These are phyloP conservation scores for Sequoia sempervirens DNA, from an alignment of 75 land plant species.

Conservation along the genomic window DNA sequence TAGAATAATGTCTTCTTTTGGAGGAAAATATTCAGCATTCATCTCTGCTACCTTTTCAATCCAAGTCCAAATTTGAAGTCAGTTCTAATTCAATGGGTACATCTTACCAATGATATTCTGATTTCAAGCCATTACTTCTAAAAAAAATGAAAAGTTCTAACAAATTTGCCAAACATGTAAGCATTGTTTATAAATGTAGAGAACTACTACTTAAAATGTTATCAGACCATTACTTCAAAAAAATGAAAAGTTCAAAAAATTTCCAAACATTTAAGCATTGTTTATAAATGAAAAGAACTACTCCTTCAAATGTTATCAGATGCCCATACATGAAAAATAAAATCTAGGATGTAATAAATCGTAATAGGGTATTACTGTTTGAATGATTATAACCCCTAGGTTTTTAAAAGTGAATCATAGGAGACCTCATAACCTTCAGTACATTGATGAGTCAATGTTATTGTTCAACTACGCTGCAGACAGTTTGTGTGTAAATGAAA, in stretches of 20 bases:
- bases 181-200: neutral
- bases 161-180: neutral
- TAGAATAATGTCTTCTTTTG: constrained; percentile 31
- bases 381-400: neutral
- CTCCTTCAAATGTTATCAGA: neutral
- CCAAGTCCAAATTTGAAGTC: neutral
- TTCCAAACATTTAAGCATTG: neutral
- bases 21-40: constrained; percentile 40
- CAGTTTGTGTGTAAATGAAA: neutral
- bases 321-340: neutral
- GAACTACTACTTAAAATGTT: neutral
- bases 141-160: neutral
- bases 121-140: neutral
- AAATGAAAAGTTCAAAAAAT: neutral
- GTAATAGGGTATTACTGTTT: neutral
- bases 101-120: neutral
- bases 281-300: neutral
- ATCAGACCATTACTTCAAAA: neutral
- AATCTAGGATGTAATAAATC: neutral
- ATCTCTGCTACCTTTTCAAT: constrained; percentile 37
- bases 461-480: neutral
- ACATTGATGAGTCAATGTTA: neutral
- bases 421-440: neutral
- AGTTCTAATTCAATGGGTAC: neutral
- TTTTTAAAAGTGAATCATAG: neutral